A percentile compares a stretch with the other conserved stretches of the same genome.
phyloP scores from a whole-genome alignment of 208 protist genomes.

The Trypanosoma mega region DNA sequence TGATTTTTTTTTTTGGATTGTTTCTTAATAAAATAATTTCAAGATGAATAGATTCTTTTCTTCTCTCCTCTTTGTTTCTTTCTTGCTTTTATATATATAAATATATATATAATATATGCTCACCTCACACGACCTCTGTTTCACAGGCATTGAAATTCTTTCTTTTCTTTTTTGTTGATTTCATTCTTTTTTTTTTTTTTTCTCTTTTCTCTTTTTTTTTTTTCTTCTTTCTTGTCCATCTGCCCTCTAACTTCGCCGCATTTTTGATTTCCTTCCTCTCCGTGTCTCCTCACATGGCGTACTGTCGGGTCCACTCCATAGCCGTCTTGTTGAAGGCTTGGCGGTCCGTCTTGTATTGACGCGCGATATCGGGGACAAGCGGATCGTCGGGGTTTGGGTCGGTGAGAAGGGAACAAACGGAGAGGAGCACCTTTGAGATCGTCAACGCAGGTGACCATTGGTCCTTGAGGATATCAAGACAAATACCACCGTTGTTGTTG shows the following conservation, averaged over 20 bases:
- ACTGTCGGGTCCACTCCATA: slow-evolving; percentile 89
- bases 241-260: neutral
- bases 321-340: slow-evolving; percentile 92
- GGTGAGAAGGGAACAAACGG: slow-evolving; percentile 98
- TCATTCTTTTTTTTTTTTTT: neutral
- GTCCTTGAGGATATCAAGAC: slow-evolving; percentile 98
- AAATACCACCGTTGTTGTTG: slow-evolving; percentile 97
- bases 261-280: neutral
- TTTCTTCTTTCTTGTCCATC: slow-evolving; percentile 13
- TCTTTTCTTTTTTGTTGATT: neutral
- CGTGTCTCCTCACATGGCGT: slow-evolving; percentile 34
- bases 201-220: slow-evolving; percentile 5
- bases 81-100: slow-evolving; percentile 7
- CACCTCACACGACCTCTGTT: neutral
- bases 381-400: slow-evolving; percentile 99
- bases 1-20: too few relatives aligned
- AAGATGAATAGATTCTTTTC: neutral
- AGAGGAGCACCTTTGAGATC: slow-evolving; percentile 98
- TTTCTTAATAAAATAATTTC: too few relatives aligned
- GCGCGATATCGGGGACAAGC: slow-evolving; percentile 97
- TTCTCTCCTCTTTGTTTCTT: slow-evolving; percentile 5
- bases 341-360: slow-evolving; percentile 95
- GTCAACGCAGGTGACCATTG: slow-evolving; percentile 97
- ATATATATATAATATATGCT: neutral
- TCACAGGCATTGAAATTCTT: neutral